Conservation (phyloP, 1,284 basidiomycete genomes). For the Cerrena zonata region DNA sequence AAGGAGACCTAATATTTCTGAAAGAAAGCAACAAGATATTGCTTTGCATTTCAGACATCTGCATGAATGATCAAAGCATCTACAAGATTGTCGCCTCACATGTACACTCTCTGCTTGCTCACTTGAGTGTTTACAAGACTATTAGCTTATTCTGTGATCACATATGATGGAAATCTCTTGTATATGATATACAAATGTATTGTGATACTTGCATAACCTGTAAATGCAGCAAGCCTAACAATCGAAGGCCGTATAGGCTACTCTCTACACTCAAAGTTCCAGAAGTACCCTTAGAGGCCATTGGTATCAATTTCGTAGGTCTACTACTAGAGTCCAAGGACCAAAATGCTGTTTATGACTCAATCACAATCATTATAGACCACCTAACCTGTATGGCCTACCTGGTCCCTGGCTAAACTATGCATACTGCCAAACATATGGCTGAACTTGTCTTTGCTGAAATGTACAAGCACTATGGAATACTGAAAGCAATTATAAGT, state of each 20-base stretch:
- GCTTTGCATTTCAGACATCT: slow-evolving; percentile 25
- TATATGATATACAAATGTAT: slow-evolving; percentile 18
- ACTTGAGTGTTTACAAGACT: slow-evolving; percentile 25
- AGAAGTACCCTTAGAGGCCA: slow-evolving; percentile 15
- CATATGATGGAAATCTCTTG: slow-evolving; percentile 28
- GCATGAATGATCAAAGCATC: slow-evolving; percentile 13
- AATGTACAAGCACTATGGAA: slow-evolving; percentile 22
- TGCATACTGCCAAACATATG: slow-evolving; percentile 11
- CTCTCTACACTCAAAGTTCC: slow-evolving; percentile 20
- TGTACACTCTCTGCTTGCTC: slow-evolving; percentile 27
- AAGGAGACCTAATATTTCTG: slow-evolving; percentile 17
- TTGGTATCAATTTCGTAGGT: slow-evolving; percentile 21
- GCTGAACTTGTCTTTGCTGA: slow-evolving; percentile 17
- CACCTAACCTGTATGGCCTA: slow-evolving; percentile 17
- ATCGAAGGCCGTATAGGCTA: slow-evolving; percentile 21
- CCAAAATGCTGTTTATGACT: slow-evolving; percentile 16
- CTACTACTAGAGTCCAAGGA: slow-evolving; percentile 9
- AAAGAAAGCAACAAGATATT: slow-evolving; percentile 1
- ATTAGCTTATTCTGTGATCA: slow-evolving; percentile 20
- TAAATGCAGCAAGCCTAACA: slow-evolving; percentile 20
- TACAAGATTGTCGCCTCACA: slow-evolving; percentile 25
- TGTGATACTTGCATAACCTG: slow-evolving; percentile 24
- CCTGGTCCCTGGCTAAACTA: slow-evolving; percentile 14
- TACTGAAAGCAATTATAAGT: slow-evolving; percentile 18
- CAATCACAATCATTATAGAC: slow-evolving; percentile 15